A percentile compares a stretch with the other conserved stretches of the same genome.
Conservation (phyloP, 169 alveolate genomes). For the Ichthyophthirius multifiliis region DNA sequence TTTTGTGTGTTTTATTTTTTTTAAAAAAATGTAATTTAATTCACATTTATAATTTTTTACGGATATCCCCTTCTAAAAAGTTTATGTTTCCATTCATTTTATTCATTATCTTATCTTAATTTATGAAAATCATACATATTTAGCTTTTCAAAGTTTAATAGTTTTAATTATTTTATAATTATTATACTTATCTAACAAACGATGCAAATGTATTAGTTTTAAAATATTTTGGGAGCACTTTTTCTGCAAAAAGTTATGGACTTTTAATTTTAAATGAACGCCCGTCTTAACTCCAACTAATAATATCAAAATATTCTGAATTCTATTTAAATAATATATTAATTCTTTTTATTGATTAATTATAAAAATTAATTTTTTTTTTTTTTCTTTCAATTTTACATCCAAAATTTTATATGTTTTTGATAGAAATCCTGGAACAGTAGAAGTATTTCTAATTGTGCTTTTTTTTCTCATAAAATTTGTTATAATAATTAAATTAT, state of each 20-base stretch:
- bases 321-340: background rate
- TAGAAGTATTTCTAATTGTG: background rate
- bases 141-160: constrained; percentile 72
- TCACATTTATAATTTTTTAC: background rate
- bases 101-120: constrained; percentile 29
- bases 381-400: too few relatives aligned
- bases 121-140: constrained; percentile 56
- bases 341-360: too few relatives aligned
- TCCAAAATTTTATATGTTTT: constrained; percentile 11
- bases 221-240: constrained; percentile 76
- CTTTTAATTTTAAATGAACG: constrained; percentile 66
- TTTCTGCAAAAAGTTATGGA: constrained; percentile 64
- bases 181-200: constrained; percentile 69
- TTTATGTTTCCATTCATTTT: constrained; percentile 3
- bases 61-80: constrained; percentile 7
- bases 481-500: too few relatives aligned
- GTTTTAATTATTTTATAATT: constrained; percentile 45
- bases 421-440: constrained; percentile 18
- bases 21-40: background rate
- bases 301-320: constrained; percentile 44
- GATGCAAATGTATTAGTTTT: constrained; percentile 81
- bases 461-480: constrained; percentile 13
- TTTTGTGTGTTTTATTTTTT: background rate
- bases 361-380: too few relatives aligned
- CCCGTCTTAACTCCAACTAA: constrained; percentile 79